A percentile compares a stretch with the other conserved stretches of the same genome.
Evolutionary conservation across 2,329 filamentous ascomycete species (phyloP).

Genomic region (Emericellopsis cladophorae): DNA sequence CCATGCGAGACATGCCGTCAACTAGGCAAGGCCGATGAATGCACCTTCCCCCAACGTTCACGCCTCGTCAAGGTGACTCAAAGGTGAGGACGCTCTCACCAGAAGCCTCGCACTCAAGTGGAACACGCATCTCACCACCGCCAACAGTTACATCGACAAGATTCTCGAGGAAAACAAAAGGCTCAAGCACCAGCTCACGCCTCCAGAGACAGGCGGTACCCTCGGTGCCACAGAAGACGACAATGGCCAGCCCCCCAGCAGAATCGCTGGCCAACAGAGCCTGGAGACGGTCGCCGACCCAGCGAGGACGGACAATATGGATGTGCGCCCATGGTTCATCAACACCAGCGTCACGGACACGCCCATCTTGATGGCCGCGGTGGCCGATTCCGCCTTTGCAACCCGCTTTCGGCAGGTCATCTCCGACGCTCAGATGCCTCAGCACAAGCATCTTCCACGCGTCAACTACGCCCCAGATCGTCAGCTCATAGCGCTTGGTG

Average conservation of each 20-base stretch:
- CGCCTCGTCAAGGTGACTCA: constrained; percentile 15
- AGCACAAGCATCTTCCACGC: constrained; percentile 16
- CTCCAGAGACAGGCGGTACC: background rate
- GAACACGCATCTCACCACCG: background rate
- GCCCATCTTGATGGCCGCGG: constrained; percentile 21
- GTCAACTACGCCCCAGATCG: constrained; percentile 20
- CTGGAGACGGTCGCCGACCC: background rate
- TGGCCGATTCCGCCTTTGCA: constrained; percentile 21
- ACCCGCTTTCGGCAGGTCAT: constrained; percentile 22
- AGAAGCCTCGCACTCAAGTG: constrained; percentile 5
- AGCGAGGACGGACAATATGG: background rate
- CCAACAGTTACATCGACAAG: constrained; percentile 17
- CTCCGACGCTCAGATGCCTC: constrained; percentile 10
- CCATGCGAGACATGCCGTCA: constrained; percentile 18
- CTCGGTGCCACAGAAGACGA: constrained; percentile 4
- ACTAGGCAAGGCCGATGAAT: constrained; percentile 15
- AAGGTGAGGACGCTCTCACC: background rate
- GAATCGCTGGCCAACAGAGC: background rate
- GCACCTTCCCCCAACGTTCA: constrained; percentile 18
- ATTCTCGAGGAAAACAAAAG: constrained; percentile 19
- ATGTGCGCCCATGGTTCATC: constrained; percentile 18
- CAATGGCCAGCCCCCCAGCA: constrained; percentile 4
- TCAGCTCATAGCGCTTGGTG: constrained; percentile 11
- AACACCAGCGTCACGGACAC: constrained; percentile 18
- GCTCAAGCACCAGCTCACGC: constrained; percentile 8